Conservation (phyloP, 768 basidiomycete species). For the Russula sp. region DNA sequence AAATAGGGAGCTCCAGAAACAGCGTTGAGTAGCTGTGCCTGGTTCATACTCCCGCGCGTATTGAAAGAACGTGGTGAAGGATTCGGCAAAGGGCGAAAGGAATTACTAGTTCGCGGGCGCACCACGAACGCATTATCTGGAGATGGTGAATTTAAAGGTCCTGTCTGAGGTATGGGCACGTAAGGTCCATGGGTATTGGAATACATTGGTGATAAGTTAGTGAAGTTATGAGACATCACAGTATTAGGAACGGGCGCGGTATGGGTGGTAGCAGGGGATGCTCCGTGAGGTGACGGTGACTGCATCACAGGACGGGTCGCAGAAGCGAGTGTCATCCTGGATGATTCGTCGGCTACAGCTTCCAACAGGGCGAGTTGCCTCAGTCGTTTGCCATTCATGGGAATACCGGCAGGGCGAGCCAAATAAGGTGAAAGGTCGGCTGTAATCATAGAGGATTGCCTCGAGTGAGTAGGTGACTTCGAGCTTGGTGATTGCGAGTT, state of each 20-base stretch:
- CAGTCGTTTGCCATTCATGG: slow-evolving; percentile 58
- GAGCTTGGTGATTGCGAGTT: slow-evolving; percentile 22
- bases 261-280: slow-evolving; percentile 8
- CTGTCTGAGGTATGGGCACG: slow-evolving; percentile 22
- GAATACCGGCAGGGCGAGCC: slow-evolving; percentile 50
- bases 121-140: slow-evolving; percentile 36
- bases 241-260: slow-evolving; percentile 19
- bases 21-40: slow-evolving; percentile 47
- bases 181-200: slow-evolving; percentile 30
- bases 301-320: slow-evolving; percentile 29
- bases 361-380: slow-evolving; percentile 71
- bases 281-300: neutral
- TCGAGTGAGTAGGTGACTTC: slow-evolving; percentile 35
- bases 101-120: slow-evolving; percentile 41
- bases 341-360: slow-evolving; percentile 70
- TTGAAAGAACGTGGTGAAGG: slow-evolving; percentile 27
- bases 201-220: slow-evolving; percentile 32
- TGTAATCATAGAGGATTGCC: slow-evolving; percentile 46
- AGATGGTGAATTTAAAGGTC: slow-evolving; percentile 23
- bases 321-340: slow-evolving; percentile 47
- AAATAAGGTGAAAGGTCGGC: slow-evolving; percentile 73
- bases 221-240: slow-evolving; percentile 27
- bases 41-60: slow-evolving; percentile 49
- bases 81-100: slow-evolving; percentile 33
- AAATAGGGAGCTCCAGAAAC: slow-evolving; percentile 40